Conservation (phyloP, 106 monocot genomes). For the Xerophyta viscosa region DNA sequence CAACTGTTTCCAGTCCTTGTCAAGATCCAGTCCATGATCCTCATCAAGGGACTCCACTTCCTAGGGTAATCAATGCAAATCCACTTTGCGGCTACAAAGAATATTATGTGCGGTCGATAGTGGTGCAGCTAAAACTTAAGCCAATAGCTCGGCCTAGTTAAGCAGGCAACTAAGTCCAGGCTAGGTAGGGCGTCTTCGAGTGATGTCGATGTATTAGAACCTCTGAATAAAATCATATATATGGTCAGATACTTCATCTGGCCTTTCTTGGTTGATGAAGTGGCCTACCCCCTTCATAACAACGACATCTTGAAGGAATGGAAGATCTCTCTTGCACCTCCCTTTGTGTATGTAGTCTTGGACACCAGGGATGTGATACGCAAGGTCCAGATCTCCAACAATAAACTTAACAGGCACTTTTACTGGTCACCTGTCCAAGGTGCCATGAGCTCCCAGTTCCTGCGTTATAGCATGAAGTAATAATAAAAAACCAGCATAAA, state of each 20-base stretch:
- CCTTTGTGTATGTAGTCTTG: not conserved
- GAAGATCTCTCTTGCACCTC: constrained; percentile 22
- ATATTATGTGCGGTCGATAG: no score
- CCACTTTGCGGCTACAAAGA: no score
- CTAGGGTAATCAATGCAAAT: no score
- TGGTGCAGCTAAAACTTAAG: no score
- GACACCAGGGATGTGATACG: not conserved
- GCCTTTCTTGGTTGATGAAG: constrained; percentile 12
- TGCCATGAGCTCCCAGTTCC: constrained; percentile 14
- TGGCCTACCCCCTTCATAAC: constrained; percentile 32
- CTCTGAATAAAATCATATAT: constrained; percentile 33
- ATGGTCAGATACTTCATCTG: constrained; percentile 26
- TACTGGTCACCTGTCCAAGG: constrained; percentile 1
- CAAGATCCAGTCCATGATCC: no score
- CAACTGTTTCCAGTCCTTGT: no score
- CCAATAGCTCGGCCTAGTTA: no score
- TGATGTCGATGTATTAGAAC: no score
- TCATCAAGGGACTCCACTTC: no score
- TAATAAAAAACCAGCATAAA: no score
- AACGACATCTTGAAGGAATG: constrained; percentile 27
- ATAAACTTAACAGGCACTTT: constrained; percentile 3
- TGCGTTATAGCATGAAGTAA: no score
- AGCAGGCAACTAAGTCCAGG: no score
- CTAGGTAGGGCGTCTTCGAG: constrained; percentile 14
- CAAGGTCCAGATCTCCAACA: not conserved